These are phyloP conservation scores for Pichia sp. DNA, from an alignment of 1,139 yeast genomes.

Conservation along the genomic window DNA sequence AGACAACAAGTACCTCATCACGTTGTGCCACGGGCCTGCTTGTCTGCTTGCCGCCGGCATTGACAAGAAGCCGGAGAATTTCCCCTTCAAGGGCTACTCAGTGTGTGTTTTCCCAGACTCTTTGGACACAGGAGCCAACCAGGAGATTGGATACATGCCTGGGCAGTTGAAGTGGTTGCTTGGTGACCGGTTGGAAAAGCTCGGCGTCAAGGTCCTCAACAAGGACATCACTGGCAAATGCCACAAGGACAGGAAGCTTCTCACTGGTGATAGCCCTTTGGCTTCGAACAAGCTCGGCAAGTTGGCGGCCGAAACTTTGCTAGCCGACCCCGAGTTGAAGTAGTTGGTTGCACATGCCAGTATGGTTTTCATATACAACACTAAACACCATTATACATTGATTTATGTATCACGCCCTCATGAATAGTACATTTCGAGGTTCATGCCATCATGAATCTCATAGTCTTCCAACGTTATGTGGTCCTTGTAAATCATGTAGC, in stretches of 20 bases:
- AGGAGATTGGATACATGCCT: slow-evolving; percentile 17
- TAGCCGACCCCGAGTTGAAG: slow-evolving; percentile 8
- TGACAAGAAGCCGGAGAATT: slow-evolving; percentile 6
- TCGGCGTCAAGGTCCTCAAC: slow-evolving; percentile 13
- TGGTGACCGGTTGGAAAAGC: slow-evolving; percentile 8
- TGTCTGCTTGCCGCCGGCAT: slow-evolving; percentile 12
- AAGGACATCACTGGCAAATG: slow-evolving; percentile 13
- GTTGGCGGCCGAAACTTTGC: slow-evolving; percentile 14
- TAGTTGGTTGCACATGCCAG: not conserved
- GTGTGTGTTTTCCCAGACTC: slow-evolving; percentile 16
- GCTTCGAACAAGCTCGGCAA: slow-evolving; percentile 16
- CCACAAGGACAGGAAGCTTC: slow-evolving; percentile 10
- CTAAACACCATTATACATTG: too few species aligned
- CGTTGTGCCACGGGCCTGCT: slow-evolving; percentile 17
- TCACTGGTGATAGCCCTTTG: slow-evolving; percentile 16
- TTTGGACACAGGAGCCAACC: slow-evolving; percentile 15
- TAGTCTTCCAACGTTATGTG: slow-evolving; percentile 89
- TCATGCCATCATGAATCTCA: slow-evolving; percentile 90
- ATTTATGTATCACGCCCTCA: slow-evolving; percentile 21
- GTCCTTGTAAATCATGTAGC: slow-evolving; percentile 77
- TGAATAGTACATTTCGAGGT: slow-evolving; percentile 75
- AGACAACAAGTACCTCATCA: slow-evolving; percentile 12
- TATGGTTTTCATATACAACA: too few species aligned
- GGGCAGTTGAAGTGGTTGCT: slow-evolving; percentile 16
- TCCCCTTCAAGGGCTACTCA: slow-evolving; percentile 12